Base-by-base conservation (phyloP, 768 basidiomycete species). In the Mycena filopes region DNA sequence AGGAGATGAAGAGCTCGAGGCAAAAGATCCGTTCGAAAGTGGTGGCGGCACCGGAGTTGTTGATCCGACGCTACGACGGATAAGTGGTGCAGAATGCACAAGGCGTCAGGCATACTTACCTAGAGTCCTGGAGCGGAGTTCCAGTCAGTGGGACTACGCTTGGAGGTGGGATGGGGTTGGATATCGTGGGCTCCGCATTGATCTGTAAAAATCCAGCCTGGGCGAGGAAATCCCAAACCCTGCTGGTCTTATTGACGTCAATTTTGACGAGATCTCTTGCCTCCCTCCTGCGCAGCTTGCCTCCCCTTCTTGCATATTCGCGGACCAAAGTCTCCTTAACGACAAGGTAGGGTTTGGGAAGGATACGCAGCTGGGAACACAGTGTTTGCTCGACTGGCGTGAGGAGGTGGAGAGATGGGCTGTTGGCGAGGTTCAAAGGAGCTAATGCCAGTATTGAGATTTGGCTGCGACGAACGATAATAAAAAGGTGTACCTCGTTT, bases 301-400 rank as follows among this genome's bases (percentile, higher is more conserved):
- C 96, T 23, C 93, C 92, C 58, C 95, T 84, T 28, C 95, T 85
- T 1, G 94, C 94, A 71, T 95, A 98, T 80, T 99, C 97, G 33
- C 95, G 88, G 31, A 99, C 90, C 43, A 98, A 87, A 6, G 92
- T 94, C 77, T 98, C 95, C 76, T 99, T 99, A 80, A 99, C 93
- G 65, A 93, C 88, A 55, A 99, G 88, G 76, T 98, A 99, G 1
- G 98, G 95, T 73, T 95, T 94, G 0, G 98, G 97, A 21, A 98
- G 84, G 62, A 99, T 95, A 8, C 96, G 91, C 31, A 99, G 84
- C 59, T 87, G 85, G 3, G 95, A 93, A 75, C 98, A 98, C 23
- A 99, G 88, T 0, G 85, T 81, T 76, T 96, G 94, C 78, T 99
- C 97, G 29, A 89, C 89, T 13, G 89, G 85, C 1, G 94, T 93